Conservation (phyloP, 176 grass and related monocot species). For the Musa itinerans region DNA sequence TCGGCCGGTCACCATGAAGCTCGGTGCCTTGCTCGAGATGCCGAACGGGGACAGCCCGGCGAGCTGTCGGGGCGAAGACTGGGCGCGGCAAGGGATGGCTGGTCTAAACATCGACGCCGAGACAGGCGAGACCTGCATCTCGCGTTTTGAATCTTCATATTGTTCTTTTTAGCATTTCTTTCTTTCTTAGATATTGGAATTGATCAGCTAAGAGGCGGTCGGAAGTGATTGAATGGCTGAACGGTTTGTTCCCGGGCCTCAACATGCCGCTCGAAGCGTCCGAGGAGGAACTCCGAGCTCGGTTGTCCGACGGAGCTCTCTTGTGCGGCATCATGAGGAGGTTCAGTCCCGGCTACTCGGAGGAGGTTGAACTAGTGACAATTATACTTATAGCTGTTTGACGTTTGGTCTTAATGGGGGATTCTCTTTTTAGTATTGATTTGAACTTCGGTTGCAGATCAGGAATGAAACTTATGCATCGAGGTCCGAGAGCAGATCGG, state of each 20-base stretch:
- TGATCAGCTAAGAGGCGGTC: slow-evolving; percentile 51
- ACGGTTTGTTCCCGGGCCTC: slow-evolving; percentile 51
- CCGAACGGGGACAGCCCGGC: neutral
- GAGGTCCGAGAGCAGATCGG: slow-evolving; percentile 34
- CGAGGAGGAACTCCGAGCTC: slow-evolving; percentile 71
- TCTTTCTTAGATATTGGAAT: neutral
- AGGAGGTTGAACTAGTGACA: slow-evolving; percentile 27
- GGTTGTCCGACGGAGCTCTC: slow-evolving; percentile 53
- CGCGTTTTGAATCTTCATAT: neutral
- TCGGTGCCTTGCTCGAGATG: slow-evolving; percentile 4
- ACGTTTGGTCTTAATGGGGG: neutral
- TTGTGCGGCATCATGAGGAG: slow-evolving; percentile 59
- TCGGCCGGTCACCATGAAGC: neutral
- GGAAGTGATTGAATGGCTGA: slow-evolving; percentile 81
- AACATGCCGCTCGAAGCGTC: slow-evolving; percentile 56
- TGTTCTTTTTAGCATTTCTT: neutral
- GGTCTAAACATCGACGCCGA: slow-evolving; percentile 4
- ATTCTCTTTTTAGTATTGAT: slow-evolving; percentile 19
- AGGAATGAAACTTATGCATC: neutral
- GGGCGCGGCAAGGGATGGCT: neutral
- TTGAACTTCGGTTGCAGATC: slow-evolving; percentile 32
- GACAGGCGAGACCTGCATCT: neutral
- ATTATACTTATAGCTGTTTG: neutral
- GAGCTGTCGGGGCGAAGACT: neutral
- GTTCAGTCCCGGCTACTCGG: slow-evolving; percentile 39